Evolutionary conservation across 129 eudicot genomes (phyloP), one percentile per base, ranked within the genome.

Genomic region (Lonicera japonica): DNA sequence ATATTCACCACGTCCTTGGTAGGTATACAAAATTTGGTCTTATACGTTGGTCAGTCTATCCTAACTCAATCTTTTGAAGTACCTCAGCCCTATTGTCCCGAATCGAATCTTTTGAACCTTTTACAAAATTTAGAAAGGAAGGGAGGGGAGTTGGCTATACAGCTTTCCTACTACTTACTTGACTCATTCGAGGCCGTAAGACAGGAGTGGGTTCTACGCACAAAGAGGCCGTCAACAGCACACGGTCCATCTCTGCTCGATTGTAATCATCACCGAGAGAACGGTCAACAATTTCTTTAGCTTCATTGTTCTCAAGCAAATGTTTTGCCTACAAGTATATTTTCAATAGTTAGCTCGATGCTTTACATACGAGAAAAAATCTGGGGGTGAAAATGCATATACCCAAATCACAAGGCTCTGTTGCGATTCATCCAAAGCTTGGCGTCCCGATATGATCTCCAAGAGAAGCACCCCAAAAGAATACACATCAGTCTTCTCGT

Each of bases 391-490:
- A 36, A 20, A 54, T 47, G 51, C 29, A 21, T 73, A 23, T 74
- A 84, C 96, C 96, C 96, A 88, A 43, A 84, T 67, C 54, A 88
- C 76, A 69, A 88, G 83, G 73, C 96, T 88, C 56, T 72, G 74
- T 6, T 58, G 75, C 46, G 88, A 66, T 29, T 82, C 86, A 51
- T 88, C 91, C 54, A 88, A 47, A 60, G 94, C 96, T 77, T 46
- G 77, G 10, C 86, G 82, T 48, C 96, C 86, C 17, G 87, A 79
- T 64, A 88, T 73, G 41, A 88, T 75, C 71, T 88, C 96, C 77
- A 88, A 79, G 29, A 88, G 64, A 50, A 88, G 71, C 63, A 88
- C 96, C 15, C 96, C 96, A 45, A 71, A 88, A 38, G 96, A 75
- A 71, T 68, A 88, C 2, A 84, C 86, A 55, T 88, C 94, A 11